Conservation (phyloP, 768 basidiomycete genomes). For the Mycena alexandri region DNA sequence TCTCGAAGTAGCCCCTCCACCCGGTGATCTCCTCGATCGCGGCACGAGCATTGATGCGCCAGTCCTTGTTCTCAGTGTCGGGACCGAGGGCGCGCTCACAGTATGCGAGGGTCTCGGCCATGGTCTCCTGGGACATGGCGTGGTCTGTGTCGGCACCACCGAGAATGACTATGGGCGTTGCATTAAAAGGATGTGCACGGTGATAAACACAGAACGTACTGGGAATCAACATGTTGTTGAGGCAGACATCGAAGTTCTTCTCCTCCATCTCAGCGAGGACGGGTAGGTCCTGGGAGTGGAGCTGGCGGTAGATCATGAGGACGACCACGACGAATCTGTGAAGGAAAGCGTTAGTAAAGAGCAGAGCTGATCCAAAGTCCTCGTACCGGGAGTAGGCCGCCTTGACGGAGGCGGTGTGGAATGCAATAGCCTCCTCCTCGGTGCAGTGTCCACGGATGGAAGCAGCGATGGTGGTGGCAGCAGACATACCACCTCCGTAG, state of each 20-base stretch:
- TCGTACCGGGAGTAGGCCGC: slow-evolving; percentile 50
- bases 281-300: slow-evolving; percentile 52
- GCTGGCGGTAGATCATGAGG: slow-evolving; percentile 63
- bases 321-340: slow-evolving; percentile 62
- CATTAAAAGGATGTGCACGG: too few relatives aligned
- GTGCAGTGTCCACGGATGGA: slow-evolving; percentile 47
- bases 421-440: slow-evolving; percentile 48
- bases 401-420: slow-evolving; percentile 48
- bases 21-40: too few relatives aligned
- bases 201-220: neutral
- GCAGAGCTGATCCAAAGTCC: neutral
- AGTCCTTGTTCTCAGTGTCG: neutral
- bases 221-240: slow-evolving; percentile 60
- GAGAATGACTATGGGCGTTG: neutral
- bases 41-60: too few relatives aligned
- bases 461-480: slow-evolving; percentile 51
- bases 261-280: slow-evolving; percentile 60
- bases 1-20: too few relatives aligned
- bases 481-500: slow-evolving; percentile 51
- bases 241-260: slow-evolving; percentile 59
- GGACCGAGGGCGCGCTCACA: slow-evolving; percentile 14
- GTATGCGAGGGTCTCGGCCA: slow-evolving; percentile 12
- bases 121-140: neutral
- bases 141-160: slow-evolving; percentile 18
- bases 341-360: neutral